A percentile compares a stretch with the other conserved stretches of the same genome.
Conservation (phyloP, 768 basidiomycete genomes). For the Mycena indigotica region DNA sequence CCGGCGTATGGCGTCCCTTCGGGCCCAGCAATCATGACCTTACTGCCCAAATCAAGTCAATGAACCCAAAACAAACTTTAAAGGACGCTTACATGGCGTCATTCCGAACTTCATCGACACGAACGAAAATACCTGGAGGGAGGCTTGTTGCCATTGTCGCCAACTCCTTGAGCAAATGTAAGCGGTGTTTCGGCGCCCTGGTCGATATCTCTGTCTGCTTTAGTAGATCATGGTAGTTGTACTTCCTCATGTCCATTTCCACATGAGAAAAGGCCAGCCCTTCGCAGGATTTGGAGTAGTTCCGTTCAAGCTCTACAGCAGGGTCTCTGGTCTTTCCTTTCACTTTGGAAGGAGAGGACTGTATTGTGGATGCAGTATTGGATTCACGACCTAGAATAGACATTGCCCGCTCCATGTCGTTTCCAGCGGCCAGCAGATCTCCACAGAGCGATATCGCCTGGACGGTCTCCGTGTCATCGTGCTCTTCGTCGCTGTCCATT, state of each 20-base stretch:
- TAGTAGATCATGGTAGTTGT: conserved; percentile 39
- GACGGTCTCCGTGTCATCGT: conserved; percentile 40
- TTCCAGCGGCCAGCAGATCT: conserved; percentile 52
- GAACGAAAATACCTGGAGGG: conserved; percentile 59
- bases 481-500: conserved; percentile 33
- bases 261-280: conserved; percentile 50
- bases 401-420: conserved; percentile 53
- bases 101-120: conserved; percentile 59
- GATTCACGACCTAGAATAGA: conserved; percentile 36
- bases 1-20: conserved; percentile 56
- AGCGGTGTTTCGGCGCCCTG: conserved; percentile 46
- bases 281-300: conserved; percentile 49
- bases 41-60: conserved; percentile 34
- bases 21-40: conserved; percentile 61
- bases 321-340: conserved; percentile 29
- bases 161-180: conserved; percentile 60
- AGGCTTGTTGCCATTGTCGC: conserved; percentile 56
- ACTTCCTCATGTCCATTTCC: conserved; percentile 34
- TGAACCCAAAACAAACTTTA: conserved; percentile 1
- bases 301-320: conserved; percentile 38
- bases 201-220: conserved; percentile 38
- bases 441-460: conserved; percentile 50
- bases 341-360: conserved; percentile 8
- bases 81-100: conserved; percentile 50
- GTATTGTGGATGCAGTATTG: background rate